Base-by-base conservation (phyloP, 208 protist genomes). In the Leishmania guyanensis region DNA sequence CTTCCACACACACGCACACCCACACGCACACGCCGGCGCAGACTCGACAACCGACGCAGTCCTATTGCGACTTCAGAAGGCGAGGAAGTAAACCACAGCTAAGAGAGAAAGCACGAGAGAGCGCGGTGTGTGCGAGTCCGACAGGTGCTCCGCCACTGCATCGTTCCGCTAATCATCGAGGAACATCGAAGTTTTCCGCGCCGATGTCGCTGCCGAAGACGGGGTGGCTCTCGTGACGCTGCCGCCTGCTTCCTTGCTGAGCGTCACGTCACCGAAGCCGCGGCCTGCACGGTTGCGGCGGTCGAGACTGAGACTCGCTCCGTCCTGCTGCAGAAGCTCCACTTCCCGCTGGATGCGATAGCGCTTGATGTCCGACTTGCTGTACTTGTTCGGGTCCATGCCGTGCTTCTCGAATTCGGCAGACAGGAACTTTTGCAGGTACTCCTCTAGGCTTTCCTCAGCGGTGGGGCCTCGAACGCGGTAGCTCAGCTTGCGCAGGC, bases 281-380 rank as follows among this genome's bases (percentile, higher is more conserved):
- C 94, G 84, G 9, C 94, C 94, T 9, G 78, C 87, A 50, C 94
- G 92, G 48, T 77, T 72, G 53, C 83, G 83, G n/a, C 90, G 89
- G 43, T 97, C 92, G 3, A 97, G 83, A 56, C 74, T 84, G 20
- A 96, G 64, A 36, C 81, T 84, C n/a, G 90, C 92, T 39, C 94
- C 94, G 72, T 96, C 92, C 60, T 89, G 80, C 89, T 95, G 90
- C 48, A 97, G 88, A 50, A 90, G 86, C 75, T 95, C 91, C 43
- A 97, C 81, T 77, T 97, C 94, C 39, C 83, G 84, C 75, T 86
- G 73, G 10, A 90, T 82, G 68, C 86, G 89, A 84, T 96, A 97
- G 17, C 88, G 88, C 73, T 90, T 89, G 36, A 94, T 78, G 62
- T 91, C 94, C 2, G 58, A 80, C 77, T 87, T 92, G 66, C 84